Base-by-base conservation (phyloP, 768 basidiomycete species). In the Lactarius deliciosus region DNA sequence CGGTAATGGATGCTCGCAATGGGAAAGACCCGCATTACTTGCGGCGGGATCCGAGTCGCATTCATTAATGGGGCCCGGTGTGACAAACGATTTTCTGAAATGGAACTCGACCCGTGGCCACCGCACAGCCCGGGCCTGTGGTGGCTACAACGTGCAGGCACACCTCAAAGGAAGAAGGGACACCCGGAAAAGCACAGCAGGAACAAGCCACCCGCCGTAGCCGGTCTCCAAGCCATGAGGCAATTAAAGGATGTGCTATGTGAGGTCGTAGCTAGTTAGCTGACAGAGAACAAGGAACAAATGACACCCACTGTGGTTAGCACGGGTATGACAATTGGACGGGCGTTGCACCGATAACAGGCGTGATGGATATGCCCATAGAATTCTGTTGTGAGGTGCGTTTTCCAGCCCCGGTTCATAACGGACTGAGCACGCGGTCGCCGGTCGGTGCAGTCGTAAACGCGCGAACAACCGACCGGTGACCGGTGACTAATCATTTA, bases 41-140 rank as follows among this genome's bases (percentile, higher is more conserved):
- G 47, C 36, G 58, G 53, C 60, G 54, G 18, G 64, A 20, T 30
- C 41, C 41, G 41, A n/a, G 40, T 34, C 50, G 60, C 64, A 40
- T 62, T 66, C 36, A 55, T 56, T 61, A n/a, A 53, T 22, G 30
- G 20, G 5, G 10, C 7, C 22, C 50, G 28, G 64, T 53, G 57
- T 53, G 57, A 15, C 6, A 58, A 40, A 34, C 38, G 30, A 40
- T 60, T 54, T 61, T 41, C 36, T 57, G 25, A 55, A 57, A 40
- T 45, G 28, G 40, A 61, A 22, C 8, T 20, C n/a, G 34, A 43
- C 59, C 28, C 64, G 43, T 61, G 65, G 54, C 15, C 53, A 60
- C 32, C 18, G 20, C 58, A 45, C 22, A 64, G 22, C 50, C 50
- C 50, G 50, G 50, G 50, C 50, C 22, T 50, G n/a, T 25, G 47